phyloP scores from a whole-genome alignment of 148 eudicot genomes.

The Chenopodium berlandieri region DNA sequence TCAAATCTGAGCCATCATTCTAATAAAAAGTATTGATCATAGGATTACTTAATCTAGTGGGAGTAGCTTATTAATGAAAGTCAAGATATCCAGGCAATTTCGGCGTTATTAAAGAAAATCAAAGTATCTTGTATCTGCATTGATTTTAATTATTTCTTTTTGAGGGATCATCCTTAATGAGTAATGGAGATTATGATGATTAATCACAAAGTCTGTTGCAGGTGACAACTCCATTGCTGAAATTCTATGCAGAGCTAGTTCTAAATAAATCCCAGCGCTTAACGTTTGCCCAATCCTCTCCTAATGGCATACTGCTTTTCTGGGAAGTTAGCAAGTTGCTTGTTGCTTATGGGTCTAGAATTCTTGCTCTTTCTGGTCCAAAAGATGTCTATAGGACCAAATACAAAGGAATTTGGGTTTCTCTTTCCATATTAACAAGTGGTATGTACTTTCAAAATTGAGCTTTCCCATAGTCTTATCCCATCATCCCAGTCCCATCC shows the following conservation, averaged over 20 bases:
- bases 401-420: slow-evolving; percentile 92
- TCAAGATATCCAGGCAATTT: background rate
- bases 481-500: background rate
- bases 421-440: slow-evolving; percentile 61
- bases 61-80: too few species aligned
- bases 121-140: background rate
- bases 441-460: slow-evolving; percentile 38
- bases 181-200: background rate
- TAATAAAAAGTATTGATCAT: background rate
- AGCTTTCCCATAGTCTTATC: background rate
- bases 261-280: slow-evolving; percentile 74
- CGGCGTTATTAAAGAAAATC: background rate
- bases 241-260: slow-evolving; percentile 87
- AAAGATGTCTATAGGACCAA: slow-evolving; percentile 70
- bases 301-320: slow-evolving; percentile 91
- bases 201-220: slow-evolving; percentile 32
- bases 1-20: background rate
- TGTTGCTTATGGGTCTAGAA: slow-evolving; percentile 88
- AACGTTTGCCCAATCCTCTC: slow-evolving; percentile 79
- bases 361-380: slow-evolving; percentile 53
- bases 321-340: slow-evolving; percentile 92
- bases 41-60: background rate
- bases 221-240: slow-evolving; percentile 88
- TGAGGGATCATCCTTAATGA: background rate
- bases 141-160: background rate